Evolutionary conservation across 2,329 filamentous ascomycete species (phyloP).

Genomic region (Plenodomus lindquistii): DNA sequence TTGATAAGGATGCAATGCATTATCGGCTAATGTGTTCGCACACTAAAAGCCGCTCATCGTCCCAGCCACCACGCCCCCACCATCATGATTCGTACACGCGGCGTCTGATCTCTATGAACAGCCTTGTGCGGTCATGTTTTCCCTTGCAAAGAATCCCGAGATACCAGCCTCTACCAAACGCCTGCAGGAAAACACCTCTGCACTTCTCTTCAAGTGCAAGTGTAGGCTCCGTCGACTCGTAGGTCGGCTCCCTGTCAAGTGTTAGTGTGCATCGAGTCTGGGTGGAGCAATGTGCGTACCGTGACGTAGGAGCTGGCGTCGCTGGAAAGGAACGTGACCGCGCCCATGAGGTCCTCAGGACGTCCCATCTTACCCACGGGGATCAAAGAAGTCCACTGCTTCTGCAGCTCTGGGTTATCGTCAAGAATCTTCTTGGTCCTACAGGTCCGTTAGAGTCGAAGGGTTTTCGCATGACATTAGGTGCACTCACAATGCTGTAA

Average conservation of each 20-base stretch:
- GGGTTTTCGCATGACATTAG: not conserved
- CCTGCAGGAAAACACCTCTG: not conserved
- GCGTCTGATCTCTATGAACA: not conserved
- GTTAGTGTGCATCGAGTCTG: constrained; percentile 28
- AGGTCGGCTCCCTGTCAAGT: constrained; percentile 66
- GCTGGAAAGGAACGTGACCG: constrained; percentile 82
- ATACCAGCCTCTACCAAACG: no score
- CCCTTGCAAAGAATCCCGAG: not conserved
- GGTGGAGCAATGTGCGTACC: constrained; percentile 13
- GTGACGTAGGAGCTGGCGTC: constrained; percentile 62
- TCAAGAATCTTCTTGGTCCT: constrained; percentile 93
- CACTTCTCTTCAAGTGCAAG: constrained; percentile 62
- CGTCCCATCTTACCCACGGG: constrained; percentile 92
- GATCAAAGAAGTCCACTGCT: constrained; percentile 89
- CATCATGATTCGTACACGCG: not conserved
- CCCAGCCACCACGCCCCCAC: not conserved
- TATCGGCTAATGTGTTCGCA: not conserved
- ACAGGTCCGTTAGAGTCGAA: constrained; percentile 18
- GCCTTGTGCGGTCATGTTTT: not conserved
- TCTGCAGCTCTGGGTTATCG: constrained; percentile 86
- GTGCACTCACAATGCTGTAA: constrained; percentile 78
- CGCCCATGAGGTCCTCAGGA: constrained; percentile 90
- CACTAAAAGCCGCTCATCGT: not conserved
- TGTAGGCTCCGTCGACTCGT: constrained; percentile 86
- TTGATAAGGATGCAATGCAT: not conserved